Evolutionary conservation across 1,139 yeast species (phyloP), one percentile per base, ranked within the genome.

Genomic region (Saccharomycopsis phalli): DNA sequence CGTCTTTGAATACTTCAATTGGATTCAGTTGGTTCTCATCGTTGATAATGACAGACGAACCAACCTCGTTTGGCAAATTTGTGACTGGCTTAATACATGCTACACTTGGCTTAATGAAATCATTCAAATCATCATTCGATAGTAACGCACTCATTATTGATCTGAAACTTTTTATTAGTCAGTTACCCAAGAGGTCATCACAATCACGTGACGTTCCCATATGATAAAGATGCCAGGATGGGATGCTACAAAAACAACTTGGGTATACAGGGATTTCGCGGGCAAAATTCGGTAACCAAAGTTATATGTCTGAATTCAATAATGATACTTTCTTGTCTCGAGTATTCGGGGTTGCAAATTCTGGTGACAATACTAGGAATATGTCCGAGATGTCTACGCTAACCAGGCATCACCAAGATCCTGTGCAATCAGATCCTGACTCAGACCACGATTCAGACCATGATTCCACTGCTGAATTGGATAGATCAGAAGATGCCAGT

Each of bases 81-180:
- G 73, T 76, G 7, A 77, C 81, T 0, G 94, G 97, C 61, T 87
- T 91, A 47, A 88, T 80, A 58, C 99, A 91, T 2, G 95, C 97
- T 31, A 83, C 79, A 0, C 95, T 94, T 0, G 98, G 98, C 35
- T 84, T 71, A 40, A 91, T 88, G 61, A 87, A 91, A 62, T 91
- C 99, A 60, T 93, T 93, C 47, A 91, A 65, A 54, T 91, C 96
- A 47, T 83, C 91, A 22, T 86, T 88, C 19, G 94, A 81, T 45
- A 88, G 67, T 38, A 87, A 66, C 3, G 95, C 84, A 62, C 94
- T 81, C 97, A 87, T 87, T 2, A 8, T 10, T 22, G 25, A 10
- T 22, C 10, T 6, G 25, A 7, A 10, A 22, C 25, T 22, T 6
- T 10, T 22, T 22, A 22, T 22, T 22, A 22, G 25, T 22, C 25